Base-by-base conservation (phyloP, 768 basidiomycete genomes). In the Russula griseocarnosa region DNA sequence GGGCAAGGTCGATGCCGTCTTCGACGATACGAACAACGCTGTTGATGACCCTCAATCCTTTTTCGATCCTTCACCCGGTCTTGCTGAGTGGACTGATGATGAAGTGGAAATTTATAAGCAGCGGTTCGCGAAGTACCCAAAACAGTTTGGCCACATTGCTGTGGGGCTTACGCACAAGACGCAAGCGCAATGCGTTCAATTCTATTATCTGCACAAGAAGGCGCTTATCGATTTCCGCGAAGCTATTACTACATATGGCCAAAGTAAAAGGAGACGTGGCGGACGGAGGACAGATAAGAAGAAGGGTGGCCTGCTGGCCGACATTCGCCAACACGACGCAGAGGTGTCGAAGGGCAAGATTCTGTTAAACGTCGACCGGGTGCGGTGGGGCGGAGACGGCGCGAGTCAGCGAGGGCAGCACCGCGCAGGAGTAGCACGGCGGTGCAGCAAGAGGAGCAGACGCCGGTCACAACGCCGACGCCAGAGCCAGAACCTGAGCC, bases 151-250 rank as follows among this genome's bases (percentile, higher is more conserved):
- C n/a, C 81, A 87, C 71, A 94, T 98, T 63, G 86, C 95, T 0
- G 82, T 85, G 26, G 83, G 78, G 67, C 76, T 98, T 14, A 84
- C 88, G 5, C 81, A 92, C 79, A 98, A 97, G 80, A 87, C 91
- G 2, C 78, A 91, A 1, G 79, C 86, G 0, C 90, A 97, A 80
- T 97, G 94, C 71, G 90, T 98, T 52, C 83, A 88, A 55, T 96
- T 86, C 75, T 98, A 98, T 75, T 98, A 98, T 74, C 78, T 96
- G 56, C 91, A 94, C 77, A 98, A 98, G 81, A 93, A 94, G 76
- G 82, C 82, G 69, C 75, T 82, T 42, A 91, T 94, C 71, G 88
- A 94, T 75, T 95, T 94, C 76, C 84, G 90, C 61, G 84, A 86
- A 68, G 84, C 89, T 18, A 80, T 92, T 26, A 77, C 84, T 53